A percentile compares a stretch with the other conserved stretches of the same genome.
These are phyloP conservation scores for Rhododendron kiyosumense DNA, from an alignment of 148 eudicot species.

Conservation along the genomic window DNA sequence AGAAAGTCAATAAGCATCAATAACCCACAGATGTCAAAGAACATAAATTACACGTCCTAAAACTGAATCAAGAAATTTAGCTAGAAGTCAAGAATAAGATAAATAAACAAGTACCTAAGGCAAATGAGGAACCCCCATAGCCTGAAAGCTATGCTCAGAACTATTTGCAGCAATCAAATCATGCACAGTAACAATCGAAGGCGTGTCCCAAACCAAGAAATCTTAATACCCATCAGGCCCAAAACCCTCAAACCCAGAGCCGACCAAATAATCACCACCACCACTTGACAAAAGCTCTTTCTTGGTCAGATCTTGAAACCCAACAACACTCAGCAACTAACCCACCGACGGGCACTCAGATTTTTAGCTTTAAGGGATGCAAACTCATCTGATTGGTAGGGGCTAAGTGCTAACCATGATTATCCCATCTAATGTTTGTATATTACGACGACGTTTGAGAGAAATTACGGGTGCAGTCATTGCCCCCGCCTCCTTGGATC, in stretches of 20 bases:
- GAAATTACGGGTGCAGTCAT: not conserved
- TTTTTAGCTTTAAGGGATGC: not conserved
- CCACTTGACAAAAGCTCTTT: slow-evolving; percentile 14
- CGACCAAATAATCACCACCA: not conserved
- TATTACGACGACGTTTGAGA: not conserved
- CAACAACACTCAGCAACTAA: slow-evolving; percentile 47
- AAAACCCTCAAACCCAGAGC: not conserved
- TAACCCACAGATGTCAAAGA: not conserved
- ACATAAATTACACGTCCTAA: not conserved
- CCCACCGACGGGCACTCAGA: slow-evolving; percentile 52
- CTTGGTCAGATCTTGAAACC: slow-evolving; percentile 42
- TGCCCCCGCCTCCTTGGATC: not conserved
- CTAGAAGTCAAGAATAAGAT: too few relatives aligned
- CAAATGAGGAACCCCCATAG: slow-evolving; percentile 49
- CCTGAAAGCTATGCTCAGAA: slow-evolving; percentile 29
- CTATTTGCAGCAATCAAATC: slow-evolving; percentile 38
- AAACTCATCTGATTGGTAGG: not conserved
- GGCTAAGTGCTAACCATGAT: not conserved
- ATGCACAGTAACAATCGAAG: slow-evolving; percentile 35
- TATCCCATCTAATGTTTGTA: not conserved
- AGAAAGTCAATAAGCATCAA: not conserved
- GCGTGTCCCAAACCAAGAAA: slow-evolving; percentile 51
- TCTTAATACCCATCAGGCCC: slow-evolving; percentile 35
- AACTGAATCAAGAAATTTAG: not conserved
- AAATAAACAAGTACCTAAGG: slow-evolving; percentile 33